Base-by-base conservation (phyloP, 352 stramenopile genomes). In the Pythium aquatile region DNA sequence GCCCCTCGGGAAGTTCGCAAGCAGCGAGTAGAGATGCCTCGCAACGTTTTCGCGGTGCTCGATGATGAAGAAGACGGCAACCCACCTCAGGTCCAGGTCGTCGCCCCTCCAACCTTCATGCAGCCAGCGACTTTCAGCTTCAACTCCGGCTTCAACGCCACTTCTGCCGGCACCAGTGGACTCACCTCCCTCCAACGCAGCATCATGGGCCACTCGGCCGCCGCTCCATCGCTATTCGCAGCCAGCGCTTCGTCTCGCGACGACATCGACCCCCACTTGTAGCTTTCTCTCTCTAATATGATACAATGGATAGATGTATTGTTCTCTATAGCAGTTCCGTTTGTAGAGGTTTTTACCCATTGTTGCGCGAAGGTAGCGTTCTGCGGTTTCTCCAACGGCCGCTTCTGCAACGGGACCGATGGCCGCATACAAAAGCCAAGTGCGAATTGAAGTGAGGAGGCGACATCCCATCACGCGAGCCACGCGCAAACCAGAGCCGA, bases 61-160 rank as follows among this genome's bases (percentile, higher is more conserved):
- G 69, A 90, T 44, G 61, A 85, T 14, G 81, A 75, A 9, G 76
- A 87, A 9, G 75, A 84, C 30, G 63, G 79, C 37, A 58, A 62
- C 13, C 69, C 69, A 65, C 65, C 48, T 58, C 13, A 56, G 8
- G 14, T 63, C 30, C 52, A 67, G 29, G 9, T 63, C 52, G 20
- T 59, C 37, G 2, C 60, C 1, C 26, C 55, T n/a, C 62, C 79
- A 9, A 64, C 62, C 46, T 84, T 90, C 59, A 68, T 93, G 57
- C 81, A 85, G 62, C 80, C 84, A 13, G 81, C 84, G 30, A 93
- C 84, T 7, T 93, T 93, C 57, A 79, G 66, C n/a, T 87, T 93
- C 30, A 63, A 74, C 40, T 54, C 30, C 17, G 26, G 42, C 37
- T 47, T 44, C 20, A 39, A 48, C 29, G 26, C 35, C 4, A 20